Evolutionary conservation across 192 early-diverging fungal species (phyloP), one percentile per base, ranked within the genome.

Genomic region (Coemansia sp.): DNA sequence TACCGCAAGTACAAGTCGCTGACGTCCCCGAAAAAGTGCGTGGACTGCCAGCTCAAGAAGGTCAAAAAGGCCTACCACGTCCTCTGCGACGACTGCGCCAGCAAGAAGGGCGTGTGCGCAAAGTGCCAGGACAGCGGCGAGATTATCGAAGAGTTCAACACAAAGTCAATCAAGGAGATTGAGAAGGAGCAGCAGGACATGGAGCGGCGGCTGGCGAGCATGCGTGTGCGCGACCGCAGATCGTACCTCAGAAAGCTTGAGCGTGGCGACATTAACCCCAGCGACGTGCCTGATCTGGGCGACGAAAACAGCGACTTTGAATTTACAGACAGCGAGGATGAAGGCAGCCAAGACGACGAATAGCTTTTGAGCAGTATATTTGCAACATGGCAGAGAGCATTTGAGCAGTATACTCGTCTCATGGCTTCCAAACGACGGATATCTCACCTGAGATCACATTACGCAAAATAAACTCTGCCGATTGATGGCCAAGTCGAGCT

Each of bases 1-100:
- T 79, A n/a, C n/a, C n/a, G n/a, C n/a, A n/a, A n/a, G n/a, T n/a
- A 99, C 82, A 99, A 97, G 84, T 92, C 94, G 31, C 84, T 99
- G 65, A 94, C 93, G 21, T 83, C 82, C 22, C 84, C 90, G 54
- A 95, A 94, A 73, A 93, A 89, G 63, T 99, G 73, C 54, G 70
- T 71, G 27, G 8, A 30, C 19, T 99, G 97, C 74, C 55, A 88
- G 44, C 83, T 90, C 69, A 94, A 92, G 65, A 81, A 83, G 12
- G 84, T 99, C 61, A 90, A 84, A 56, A 91, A 96, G 60, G 95
- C 95, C 16, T 99, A 99, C 75, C 97, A 97, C 80, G 87, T 96
- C 12, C 67, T 95, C 3, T 99, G 97, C 80, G 81, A 88, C 64
- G 84, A 84, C 32, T 99, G 97, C 69, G 92, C 95, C 5, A 55